These are phyloP conservation scores for Leishmania arabica DNA, from an alignment of 208 protist species.

Conservation along the genomic window DNA sequence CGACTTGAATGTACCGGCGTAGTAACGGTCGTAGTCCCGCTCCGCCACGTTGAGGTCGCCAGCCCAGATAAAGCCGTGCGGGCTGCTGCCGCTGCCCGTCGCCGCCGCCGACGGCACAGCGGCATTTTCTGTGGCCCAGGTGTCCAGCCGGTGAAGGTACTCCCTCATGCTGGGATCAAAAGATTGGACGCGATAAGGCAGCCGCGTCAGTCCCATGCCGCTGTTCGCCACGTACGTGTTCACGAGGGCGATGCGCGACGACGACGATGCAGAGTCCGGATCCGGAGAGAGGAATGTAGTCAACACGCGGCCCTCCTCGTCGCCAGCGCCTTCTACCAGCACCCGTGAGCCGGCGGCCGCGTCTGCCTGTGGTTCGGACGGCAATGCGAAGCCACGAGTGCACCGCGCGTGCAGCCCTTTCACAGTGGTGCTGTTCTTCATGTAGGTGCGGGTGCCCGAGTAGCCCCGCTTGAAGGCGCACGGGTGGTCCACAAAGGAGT, in stretches of 20 bases:
- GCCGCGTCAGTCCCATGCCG: slow-evolving; percentile 85
- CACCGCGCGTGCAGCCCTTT: slow-evolving; percentile 25
- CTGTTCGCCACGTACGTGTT: slow-evolving; percentile 96
- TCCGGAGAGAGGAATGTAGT: slow-evolving; percentile 69
- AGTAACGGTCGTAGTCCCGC: slow-evolving; percentile 93
- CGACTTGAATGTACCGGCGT: slow-evolving; percentile 74
- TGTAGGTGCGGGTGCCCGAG: slow-evolving; percentile 86
- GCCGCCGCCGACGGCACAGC: neutral
- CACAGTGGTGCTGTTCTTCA: slow-evolving; percentile 34
- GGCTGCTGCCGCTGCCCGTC: neutral
- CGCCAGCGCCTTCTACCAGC: slow-evolving; percentile 27
- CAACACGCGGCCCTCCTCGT: slow-evolving; percentile 89
- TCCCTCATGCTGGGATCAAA: slow-evolving; percentile 81
- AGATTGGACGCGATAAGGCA: slow-evolving; percentile 79
- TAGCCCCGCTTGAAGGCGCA: slow-evolving; percentile 88
- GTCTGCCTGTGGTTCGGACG: neutral
- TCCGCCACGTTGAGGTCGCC: slow-evolving; percentile 96
- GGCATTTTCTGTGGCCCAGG: slow-evolving; percentile 22
- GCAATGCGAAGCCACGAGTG: slow-evolving; percentile 41
- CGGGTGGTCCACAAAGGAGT: slow-evolving; percentile 73
- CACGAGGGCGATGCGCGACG: slow-evolving; percentile 65
- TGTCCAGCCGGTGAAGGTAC: slow-evolving; percentile 46
- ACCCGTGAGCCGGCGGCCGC: neutral
- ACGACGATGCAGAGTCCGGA: neutral
- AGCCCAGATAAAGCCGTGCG: slow-evolving; percentile 87